Conservation (phyloP, 352 stramenopile genomes). For the Globisporangium viniferum region DNA sequence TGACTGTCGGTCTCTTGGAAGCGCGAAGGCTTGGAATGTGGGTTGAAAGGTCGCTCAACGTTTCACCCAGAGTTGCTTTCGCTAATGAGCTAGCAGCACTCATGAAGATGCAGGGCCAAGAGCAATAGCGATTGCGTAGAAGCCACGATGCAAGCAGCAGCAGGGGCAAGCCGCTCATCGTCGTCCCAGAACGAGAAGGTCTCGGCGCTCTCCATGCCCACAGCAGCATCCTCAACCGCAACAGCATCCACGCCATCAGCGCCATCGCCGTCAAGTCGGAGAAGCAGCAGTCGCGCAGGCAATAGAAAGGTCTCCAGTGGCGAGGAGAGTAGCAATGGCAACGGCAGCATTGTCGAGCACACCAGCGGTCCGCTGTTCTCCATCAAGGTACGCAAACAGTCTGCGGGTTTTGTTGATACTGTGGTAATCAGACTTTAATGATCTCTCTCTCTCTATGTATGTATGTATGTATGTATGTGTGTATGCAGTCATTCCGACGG, state of each 20-base stretch:
- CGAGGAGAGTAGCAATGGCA: neutral
- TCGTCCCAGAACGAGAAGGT: constrained; percentile 8
- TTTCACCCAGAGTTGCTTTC: neutral
- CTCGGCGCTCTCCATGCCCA: constrained; percentile 5
- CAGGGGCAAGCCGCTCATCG: neutral
- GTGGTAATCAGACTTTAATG: neutral
- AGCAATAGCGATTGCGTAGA: neutral
- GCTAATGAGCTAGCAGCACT: neutral
- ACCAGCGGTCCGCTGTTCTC: constrained; percentile 5
- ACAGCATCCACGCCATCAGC: neutral
- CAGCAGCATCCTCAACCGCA: neutral
- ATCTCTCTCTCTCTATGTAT: neutral
- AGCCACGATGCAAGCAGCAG: neutral
- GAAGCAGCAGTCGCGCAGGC: neutral
- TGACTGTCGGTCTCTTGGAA: neutral
- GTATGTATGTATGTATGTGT: neutral
- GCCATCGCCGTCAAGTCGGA: neutral
- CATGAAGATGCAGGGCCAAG: neutral
- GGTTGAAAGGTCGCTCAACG: neutral
- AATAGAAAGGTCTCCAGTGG: neutral
- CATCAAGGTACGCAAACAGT: constrained; percentile 3
- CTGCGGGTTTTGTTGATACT: neutral
- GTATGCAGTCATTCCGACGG: constrained; percentile 34
- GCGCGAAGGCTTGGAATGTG: no score
- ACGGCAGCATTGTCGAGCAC: neutral